Base-by-base conservation (phyloP, 352 stramenopile genomes). In the Pythium brassicae region DNA sequence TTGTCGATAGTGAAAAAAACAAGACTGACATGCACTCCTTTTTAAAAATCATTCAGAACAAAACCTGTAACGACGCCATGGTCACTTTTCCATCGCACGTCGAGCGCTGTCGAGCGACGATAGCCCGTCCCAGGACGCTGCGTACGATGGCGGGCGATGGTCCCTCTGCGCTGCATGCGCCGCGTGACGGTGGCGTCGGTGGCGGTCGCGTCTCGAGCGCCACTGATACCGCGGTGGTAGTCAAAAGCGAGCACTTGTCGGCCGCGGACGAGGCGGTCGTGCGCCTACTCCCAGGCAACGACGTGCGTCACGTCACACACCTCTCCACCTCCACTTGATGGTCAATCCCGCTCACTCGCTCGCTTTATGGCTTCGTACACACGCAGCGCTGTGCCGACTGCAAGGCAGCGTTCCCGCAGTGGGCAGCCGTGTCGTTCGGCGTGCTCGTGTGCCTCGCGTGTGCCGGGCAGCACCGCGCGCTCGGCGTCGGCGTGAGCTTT, bases 401-500 rank as follows among this genome's bases (percentile, higher is more conserved):
- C 70, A 88, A 91, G 63, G 63, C 75, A 19, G 59, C 89, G 20
- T 92, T 72, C 68, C 83, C 85, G 46, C 79, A 95, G 50, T 95
- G 85, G 85, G 77, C 85, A 11, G 80, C 72, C 25, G 85, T 95
- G 29, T 92, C 81, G 2, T 92, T 91, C 55, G 85, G 85, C n/a
- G 65, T 93, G 48, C 65, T 95, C 43, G 66, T 95, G 29, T 95
- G 85, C 53, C 61, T 95, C 40, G 55, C 47, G 15, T 95, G 85
- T 55, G 83, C 85, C 1, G 85, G 85, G 12, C 79, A 77, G 53
- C 85, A 95, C 66, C 81, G 85, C 26, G 79, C 85, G 17, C 59
- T 95, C n/a, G 85, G 85, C 4, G 85, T 95, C 9, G 69, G 72
- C 46, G 78, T 79, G 53, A 93, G 81, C 65, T 89, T 93, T 57